phyloP scores from a whole-genome alignment of 2,329 filamentous ascomycete genomes.

The Capronia coronata region DNA sequence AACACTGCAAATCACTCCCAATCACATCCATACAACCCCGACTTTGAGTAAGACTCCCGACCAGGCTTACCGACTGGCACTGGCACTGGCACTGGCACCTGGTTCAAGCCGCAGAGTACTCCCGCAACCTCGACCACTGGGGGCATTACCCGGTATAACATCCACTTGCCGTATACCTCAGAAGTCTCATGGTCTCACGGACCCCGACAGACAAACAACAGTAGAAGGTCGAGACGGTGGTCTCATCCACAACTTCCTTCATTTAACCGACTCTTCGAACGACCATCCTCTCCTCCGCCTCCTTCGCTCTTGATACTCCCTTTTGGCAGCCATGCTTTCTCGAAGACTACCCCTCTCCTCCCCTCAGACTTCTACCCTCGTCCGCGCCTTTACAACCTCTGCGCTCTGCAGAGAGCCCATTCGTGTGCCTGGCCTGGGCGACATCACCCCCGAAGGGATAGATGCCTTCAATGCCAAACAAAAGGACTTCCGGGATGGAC shows the following conservation, averaged over 20 bases:
- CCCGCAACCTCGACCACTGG: conserved; percentile 14
- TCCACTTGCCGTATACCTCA: conserved; percentile 5
- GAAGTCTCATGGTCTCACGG: background rate
- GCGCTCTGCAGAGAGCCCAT: conserved; percentile 35
- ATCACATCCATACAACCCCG: conserved; percentile 6
- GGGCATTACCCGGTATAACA: conserved; percentile 11
- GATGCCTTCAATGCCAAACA: conserved; percentile 75
- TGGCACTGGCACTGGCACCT: too few relatives aligned
- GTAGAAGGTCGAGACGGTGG: background rate
- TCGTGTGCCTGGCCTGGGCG: conserved; percentile 70
- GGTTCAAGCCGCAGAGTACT: conserved; percentile 7
- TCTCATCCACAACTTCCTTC: background rate
- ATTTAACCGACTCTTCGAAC: background rate
- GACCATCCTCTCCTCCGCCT: conserved; percentile 12
- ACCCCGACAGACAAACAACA: conserved; percentile 4
- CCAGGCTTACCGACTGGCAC: background rate
- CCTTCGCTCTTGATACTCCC: conserved; percentile 1
- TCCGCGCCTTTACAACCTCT: conserved; percentile 56
- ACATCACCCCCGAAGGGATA: conserved; percentile 69
- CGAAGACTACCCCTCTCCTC: conserved; percentile 45
- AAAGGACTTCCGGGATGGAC: conserved; percentile 75
- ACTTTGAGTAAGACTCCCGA: background rate
- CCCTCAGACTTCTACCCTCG: conserved; percentile 42
- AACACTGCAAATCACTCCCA: conserved; percentile 3
- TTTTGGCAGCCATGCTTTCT: conserved; percentile 36